phyloP scores from a whole-genome alignment of 345 rosid genomes.

The Tarenaya hassleriana region DNA sequence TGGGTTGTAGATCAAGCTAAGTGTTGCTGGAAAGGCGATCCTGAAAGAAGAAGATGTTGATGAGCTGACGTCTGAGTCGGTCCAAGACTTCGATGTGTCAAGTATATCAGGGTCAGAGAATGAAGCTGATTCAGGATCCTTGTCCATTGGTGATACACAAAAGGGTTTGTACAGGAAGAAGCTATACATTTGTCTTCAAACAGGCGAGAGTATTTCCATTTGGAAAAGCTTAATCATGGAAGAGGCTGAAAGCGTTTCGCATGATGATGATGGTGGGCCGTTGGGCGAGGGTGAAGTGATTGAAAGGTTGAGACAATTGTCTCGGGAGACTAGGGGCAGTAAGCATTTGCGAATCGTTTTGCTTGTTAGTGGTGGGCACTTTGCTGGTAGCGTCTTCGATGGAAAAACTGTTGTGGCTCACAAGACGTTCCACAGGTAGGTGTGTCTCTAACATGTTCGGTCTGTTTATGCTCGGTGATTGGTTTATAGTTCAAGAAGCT shows the following conservation, averaged over 20 bases:
- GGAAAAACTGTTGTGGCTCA: slow-evolving; percentile 67
- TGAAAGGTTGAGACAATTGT: slow-evolving; percentile 46
- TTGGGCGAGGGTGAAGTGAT: slow-evolving; percentile 48
- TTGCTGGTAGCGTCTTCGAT: slow-evolving; percentile 80
- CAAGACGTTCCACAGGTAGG: slow-evolving; percentile 91
- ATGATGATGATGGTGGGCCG: slow-evolving; percentile 11
- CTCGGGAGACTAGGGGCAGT: slow-evolving; percentile 38
- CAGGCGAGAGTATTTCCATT: slow-evolving; percentile 63
- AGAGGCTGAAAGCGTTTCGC: slow-evolving; percentile 51
- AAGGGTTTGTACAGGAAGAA: slow-evolving; percentile 50
- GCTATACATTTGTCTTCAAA: slow-evolving; percentile 51
- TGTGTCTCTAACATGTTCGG: not conserved
- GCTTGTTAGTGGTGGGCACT: slow-evolving; percentile 92
- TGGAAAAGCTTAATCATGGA: slow-evolving; percentile 69
- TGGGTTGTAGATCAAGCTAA: slow-evolving; percentile 66
- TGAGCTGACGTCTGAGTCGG: slow-evolving; percentile 62
- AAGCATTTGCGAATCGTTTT: slow-evolving; percentile 49
- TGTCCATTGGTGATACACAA: slow-evolving; percentile 20
- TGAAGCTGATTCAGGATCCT: slow-evolving; percentile 47
- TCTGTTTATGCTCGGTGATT: not conserved
- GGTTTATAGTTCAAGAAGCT: not conserved
- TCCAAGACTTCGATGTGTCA: slow-evolving; percentile 73
- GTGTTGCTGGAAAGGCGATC: slow-evolving; percentile 65
- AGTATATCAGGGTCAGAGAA: slow-evolving; percentile 97
- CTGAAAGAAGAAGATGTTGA: slow-evolving; percentile 85